Percentiles rank a stretch among this genome's conserved stretches.
These are phyloP conservation scores for Blastobotrys ciferrii DNA, from an alignment of 1,139 yeast species.

Conservation along the genomic window DNA sequence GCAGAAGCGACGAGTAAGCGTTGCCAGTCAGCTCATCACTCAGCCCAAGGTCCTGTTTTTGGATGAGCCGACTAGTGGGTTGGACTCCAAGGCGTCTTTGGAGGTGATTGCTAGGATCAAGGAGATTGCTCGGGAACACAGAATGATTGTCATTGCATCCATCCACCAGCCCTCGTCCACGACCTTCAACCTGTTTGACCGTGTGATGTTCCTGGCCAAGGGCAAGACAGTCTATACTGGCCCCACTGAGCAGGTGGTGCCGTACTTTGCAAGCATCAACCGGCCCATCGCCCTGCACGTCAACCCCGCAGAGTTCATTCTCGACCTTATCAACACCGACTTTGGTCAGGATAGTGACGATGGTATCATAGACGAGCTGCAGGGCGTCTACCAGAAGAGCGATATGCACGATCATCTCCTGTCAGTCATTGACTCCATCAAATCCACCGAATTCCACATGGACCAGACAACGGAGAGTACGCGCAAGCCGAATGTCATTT, in stretches of 20 bases:
- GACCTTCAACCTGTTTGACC: constrained; percentile 38
- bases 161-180: constrained; percentile 44
- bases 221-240: constrained; percentile 48
- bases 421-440: neutral
- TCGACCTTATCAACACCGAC: constrained; percentile 41
- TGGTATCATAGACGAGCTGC: neutral
- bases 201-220: constrained; percentile 35
- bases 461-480: neutral
- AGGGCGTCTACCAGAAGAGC: neutral
- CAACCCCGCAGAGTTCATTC: constrained; percentile 39
- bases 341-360: constrained; percentile 18
- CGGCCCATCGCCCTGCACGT: constrained; percentile 34
- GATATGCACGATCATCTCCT: neutral
- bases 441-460: neutral
- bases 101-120: constrained; percentile 61
- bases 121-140: constrained; percentile 52
- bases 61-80: constrained; percentile 38
- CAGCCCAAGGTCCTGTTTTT: constrained; percentile 50
- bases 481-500: neutral
- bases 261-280: constrained; percentile 26
- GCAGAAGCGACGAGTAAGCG: constrained; percentile 53
- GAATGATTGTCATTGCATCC: constrained; percentile 39
- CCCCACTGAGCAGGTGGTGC: constrained; percentile 43
- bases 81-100: constrained; percentile 29
- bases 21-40: constrained; percentile 51